Evolutionary conservation across 1,139 yeast genomes (phyloP), one percentile per base, ranked within the genome.

Genomic region (Hemisphaericaspora xylanilytica): DNA sequence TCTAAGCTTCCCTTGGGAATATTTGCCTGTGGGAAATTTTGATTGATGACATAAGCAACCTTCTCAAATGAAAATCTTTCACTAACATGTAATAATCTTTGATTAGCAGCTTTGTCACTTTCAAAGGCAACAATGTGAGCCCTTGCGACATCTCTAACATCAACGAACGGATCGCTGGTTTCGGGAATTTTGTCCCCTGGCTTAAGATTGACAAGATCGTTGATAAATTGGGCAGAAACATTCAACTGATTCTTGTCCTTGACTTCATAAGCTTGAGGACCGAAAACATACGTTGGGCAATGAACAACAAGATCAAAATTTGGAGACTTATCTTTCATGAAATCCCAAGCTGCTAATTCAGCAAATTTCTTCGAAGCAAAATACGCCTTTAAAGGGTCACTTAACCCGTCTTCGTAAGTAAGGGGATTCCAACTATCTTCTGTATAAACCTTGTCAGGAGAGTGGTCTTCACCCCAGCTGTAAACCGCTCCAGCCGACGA

Each of bases 291-390:
- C 5, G 56, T 49, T 6, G 73, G 73, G 39, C 55, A 55, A 17
- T 66, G 55, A 11, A 55, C 44, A 10, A 58, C 51, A 24, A 67
- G 43, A 41, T 48, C 43, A 43, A 63, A 63, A 25, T 46, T 41
- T 13, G 65, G 65, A 28, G 53, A 50, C 38, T 61, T 56, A 2
- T 44, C 37, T 34, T 63, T 50, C 22, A 71, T 56, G 44, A 73
- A 78, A 2, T 74, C 67, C 79, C 83, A 74, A 2, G 78, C 81
- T 2, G 74, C 71, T 43, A 57, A 55, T 51, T 59, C 62, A n/a
- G 63, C 62, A 42, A 50, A 49, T 37, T 55, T 53, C 46, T 67
- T 67, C 11, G 70, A 63, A 0, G 55, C 67, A 32, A 50, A 21
- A 39, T 67, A 66, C 3, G 61, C 74, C 16, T 33, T 7, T 2